Conservation (phyloP, 331 rosid species). For the Acacia concinna region DNA sequence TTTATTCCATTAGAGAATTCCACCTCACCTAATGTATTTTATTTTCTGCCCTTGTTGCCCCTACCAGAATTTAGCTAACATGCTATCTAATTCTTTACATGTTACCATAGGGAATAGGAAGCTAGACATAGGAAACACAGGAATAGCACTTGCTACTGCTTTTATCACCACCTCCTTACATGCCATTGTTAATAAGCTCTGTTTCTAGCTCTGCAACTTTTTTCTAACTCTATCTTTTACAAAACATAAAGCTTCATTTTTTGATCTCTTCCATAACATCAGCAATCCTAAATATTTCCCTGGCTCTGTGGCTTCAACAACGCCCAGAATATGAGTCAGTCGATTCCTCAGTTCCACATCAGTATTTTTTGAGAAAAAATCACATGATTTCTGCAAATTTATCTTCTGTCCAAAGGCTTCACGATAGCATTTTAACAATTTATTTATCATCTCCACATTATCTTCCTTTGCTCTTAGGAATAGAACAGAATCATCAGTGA, state of each 20-base stretch:
- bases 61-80: too few relatives aligned
- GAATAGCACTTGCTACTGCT: neutral
- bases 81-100: too few relatives aligned
- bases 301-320: rapidly evolving
- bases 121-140: neutral
- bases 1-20: too few relatives aligned
- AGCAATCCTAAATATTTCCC: neutral
- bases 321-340: neutral
- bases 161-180: neutral
- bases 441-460: too few relatives aligned
- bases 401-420: neutral
- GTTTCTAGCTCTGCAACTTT: neutral
- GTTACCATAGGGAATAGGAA: too few relatives aligned
- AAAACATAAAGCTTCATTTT: neutral
- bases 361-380: neutral
- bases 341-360: rapidly evolving
- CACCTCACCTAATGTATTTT: too few relatives aligned
- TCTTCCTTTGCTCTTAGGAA: too few relatives aligned
- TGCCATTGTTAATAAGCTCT: neutral
- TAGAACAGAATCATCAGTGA: neutral
- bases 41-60: too few relatives aligned
- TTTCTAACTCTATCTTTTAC: neutral
- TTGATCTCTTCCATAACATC: neutral
- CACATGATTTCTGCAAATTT: neutral
- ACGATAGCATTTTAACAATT: rapidly evolving